Base-by-base conservation (phyloP, 163 green algal genomes). In the Chloromonas sp. region DNA sequence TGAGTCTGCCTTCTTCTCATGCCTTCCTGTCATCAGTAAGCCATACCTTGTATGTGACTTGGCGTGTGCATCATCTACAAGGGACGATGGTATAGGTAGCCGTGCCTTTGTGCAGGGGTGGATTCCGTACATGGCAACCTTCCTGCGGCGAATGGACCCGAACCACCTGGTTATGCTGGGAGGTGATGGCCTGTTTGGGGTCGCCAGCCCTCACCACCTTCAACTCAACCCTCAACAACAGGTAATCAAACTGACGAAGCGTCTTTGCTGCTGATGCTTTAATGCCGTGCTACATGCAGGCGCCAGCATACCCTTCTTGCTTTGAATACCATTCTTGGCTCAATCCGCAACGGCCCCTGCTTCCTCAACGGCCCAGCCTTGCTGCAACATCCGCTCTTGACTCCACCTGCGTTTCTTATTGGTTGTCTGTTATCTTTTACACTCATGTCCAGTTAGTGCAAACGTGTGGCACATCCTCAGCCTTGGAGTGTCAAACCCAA, bases 151-250 rank as follows among this genome's bases (percentile, higher is more conserved):
- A 3, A 88, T 89, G 80, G 89, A 92, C 60, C 81, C 87, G 66
- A 92, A 92, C 82, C 89, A 92, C 79, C 81, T 90, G 8, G 86
- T 92, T 1, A 78, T 81, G 13, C 5, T 78, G 1, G 84, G 71
- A 1, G 13, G 11, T 70, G 81, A 83, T 0, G 76, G 85, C 74
- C n/a, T 84, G 2, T 85, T 83, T 85, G 81, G 78, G n/a, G 57
- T 70, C 2, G 57, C 81, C 79, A 87, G 82, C 61, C 87, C 87
- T 2, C 85, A 90, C 71, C 84, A 87, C 36, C 36, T 88, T 83
- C 83, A 83, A n/a, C 81, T 84, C 82, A 90, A 90, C 70, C 87
- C 86, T 0, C 83, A 81, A n/a, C 2, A 70, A 8, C 78, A 78
- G 70, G 15, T 79, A 59, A 8, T 13, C 78, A 70, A 15, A 1